Conservation (phyloP, 805 yeast genomes). For the Candida orba region DNA sequence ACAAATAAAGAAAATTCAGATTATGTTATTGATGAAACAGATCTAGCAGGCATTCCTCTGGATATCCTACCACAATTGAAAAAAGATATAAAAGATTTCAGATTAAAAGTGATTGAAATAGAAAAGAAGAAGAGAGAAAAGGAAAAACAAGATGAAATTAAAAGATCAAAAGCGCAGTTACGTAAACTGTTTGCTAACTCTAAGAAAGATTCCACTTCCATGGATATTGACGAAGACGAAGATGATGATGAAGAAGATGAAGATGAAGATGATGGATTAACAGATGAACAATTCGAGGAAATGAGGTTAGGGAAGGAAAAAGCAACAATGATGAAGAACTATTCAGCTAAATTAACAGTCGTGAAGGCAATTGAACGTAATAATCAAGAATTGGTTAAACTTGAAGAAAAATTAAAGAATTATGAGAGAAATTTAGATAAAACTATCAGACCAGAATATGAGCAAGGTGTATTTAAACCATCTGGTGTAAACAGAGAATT, state of each 20-base stretch:
- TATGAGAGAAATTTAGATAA: slow-evolving; percentile 36
- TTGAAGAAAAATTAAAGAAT: slow-evolving; percentile 19
- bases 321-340: slow-evolving; percentile 15
- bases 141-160: slow-evolving; percentile 41
- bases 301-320: slow-evolving; percentile 21
- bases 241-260: not conserved
- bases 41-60: slow-evolving; percentile 49
- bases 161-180: slow-evolving; percentile 40
- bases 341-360: slow-evolving; percentile 13
- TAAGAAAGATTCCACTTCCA: slow-evolving; percentile 18
- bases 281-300: slow-evolving; percentile 28
- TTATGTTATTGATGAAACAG: slow-evolving; percentile 51
- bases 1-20: slow-evolving; percentile 8
- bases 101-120: slow-evolving; percentile 45
- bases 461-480: slow-evolving; percentile 13
- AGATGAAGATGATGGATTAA: slow-evolving; percentile 22
- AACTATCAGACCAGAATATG: slow-evolving; percentile 14
- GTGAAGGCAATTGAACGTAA: slow-evolving; percentile 10
- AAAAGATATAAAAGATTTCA: slow-evolving; percentile 46
- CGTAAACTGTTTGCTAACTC: slow-evolving; percentile 38
- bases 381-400: slow-evolving; percentile 16
- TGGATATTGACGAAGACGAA: slow-evolving; percentile 3
- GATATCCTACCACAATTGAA: slow-evolving; percentile 45
- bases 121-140: slow-evolving; percentile 45
- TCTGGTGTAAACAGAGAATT: slow-evolving; percentile 17